Evolutionary conservation across 257 asterid species (phyloP).

Genomic region (Solanum neorickii): DNA sequence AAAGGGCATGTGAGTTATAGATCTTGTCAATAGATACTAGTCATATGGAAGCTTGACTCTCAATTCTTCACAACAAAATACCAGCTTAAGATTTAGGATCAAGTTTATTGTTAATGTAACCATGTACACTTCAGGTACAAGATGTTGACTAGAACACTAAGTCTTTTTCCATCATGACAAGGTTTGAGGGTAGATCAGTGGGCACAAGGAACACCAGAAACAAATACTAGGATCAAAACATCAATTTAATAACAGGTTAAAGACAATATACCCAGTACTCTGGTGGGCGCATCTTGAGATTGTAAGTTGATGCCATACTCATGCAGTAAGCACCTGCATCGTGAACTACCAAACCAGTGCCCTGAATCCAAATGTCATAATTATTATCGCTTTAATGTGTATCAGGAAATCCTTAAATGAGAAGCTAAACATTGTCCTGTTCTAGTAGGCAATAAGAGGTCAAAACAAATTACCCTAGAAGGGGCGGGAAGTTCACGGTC

Average conservation of each 20-base stretch:
- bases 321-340: slow-evolving; percentile 99
- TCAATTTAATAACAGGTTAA: background rate
- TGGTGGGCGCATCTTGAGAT: slow-evolving; percentile 98
- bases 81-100: background rate
- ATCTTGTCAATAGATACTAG: background rate
- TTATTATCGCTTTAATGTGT: background rate
- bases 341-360: slow-evolving; percentile 88
- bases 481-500: slow-evolving; percentile 85
- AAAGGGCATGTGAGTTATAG: background rate
- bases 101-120: background rate
- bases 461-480: slow-evolving; percentile 31
- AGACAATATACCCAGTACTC: slow-evolving; percentile 69
- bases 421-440: background rate
- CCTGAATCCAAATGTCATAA: slow-evolving; percentile 32
- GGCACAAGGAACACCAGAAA: background rate
- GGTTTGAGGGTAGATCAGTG: background rate
- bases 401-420: background rate
- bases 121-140: background rate
- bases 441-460: background rate
- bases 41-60: background rate
- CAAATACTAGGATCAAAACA: background rate
- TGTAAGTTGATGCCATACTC: slow-evolving; percentile 99
- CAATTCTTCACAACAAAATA: background rate
- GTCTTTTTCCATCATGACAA: background rate
- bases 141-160: background rate